These are phyloP conservation scores for Paecilomyces niveus DNA, from an alignment of 2,329 filamentous ascomycete genomes.

Conservation along the genomic window DNA sequence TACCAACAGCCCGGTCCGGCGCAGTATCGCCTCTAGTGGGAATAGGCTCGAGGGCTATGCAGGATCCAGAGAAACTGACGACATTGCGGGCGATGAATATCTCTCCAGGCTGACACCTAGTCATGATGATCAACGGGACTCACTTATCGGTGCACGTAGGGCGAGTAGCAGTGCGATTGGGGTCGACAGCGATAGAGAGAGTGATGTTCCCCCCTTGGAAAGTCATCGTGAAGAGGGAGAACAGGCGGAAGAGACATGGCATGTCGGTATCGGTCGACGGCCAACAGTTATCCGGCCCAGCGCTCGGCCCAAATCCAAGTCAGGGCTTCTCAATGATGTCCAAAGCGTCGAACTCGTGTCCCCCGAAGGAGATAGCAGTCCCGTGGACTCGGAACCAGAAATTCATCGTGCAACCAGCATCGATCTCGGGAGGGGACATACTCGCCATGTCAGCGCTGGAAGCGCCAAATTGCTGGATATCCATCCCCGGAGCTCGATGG, in stretches of 20 bases:
- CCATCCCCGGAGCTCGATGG: slow-evolving; percentile 48
- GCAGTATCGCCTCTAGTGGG: slow-evolving; percentile 36
- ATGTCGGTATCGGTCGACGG: slow-evolving; percentile 47
- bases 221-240: slow-evolving; percentile 12
- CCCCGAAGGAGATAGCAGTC: slow-evolving; percentile 15
- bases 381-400: slow-evolving; percentile 23
- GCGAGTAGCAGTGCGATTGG: slow-evolving; percentile 46
- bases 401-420: slow-evolving; percentile 65
- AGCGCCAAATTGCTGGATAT: slow-evolving; percentile 70
- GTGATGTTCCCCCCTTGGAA: slow-evolving; percentile 13
- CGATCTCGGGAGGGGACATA: slow-evolving; percentile 58
- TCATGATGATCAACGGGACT: slow-evolving; percentile 36
- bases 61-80: slow-evolving; percentile 42
- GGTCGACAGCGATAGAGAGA: slow-evolving; percentile 45
- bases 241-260: slow-evolving; percentile 37
- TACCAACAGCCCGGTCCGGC: slow-evolving; percentile 26
- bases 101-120: slow-evolving; percentile 50
- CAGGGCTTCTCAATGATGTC: slow-evolving; percentile 52
- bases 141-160: slow-evolving; percentile 23
- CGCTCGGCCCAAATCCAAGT: slow-evolving; percentile 53
- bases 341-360: slow-evolving; percentile 21
- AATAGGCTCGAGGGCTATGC: slow-evolving; percentile 41
- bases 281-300: slow-evolving; percentile 58
- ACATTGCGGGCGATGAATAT: slow-evolving; percentile 69
- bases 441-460: slow-evolving; percentile 66